These are phyloP conservation scores for Polygonum maritimum DNA, from an alignment of 148 eudicot species.

Conservation along the genomic window DNA sequence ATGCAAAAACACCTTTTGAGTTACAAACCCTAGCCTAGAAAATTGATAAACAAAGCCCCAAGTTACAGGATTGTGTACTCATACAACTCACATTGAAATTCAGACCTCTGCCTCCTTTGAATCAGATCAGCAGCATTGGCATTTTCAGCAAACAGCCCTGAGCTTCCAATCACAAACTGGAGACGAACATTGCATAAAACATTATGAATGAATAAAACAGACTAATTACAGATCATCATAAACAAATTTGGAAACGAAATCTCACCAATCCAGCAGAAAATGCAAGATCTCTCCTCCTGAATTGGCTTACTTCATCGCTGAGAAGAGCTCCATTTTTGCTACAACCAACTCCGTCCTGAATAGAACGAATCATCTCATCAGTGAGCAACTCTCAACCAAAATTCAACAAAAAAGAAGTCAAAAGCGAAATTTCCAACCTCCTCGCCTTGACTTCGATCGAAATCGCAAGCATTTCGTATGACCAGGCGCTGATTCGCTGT, in stretches of 20 bases:
- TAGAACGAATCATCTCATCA: not conserved
- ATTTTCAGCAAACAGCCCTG: constrained; percentile 38
- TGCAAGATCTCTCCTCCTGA: constrained; percentile 54
- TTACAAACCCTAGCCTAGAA: constrained; percentile 13
- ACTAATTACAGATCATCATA: not conserved
- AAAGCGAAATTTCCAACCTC: not conserved
- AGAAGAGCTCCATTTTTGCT: constrained; percentile 29
- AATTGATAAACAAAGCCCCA: not conserved
- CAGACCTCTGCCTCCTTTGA: constrained; percentile 86
- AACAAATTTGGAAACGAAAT: too few relatives aligned
- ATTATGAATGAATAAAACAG: constrained; percentile 32
- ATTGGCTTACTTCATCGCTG: constrained; percentile 21
- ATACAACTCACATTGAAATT: constrained; percentile 57
- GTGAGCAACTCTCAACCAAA: not conserved
- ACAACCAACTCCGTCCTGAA: constrained; percentile 43
- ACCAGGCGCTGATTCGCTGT: not conserved
- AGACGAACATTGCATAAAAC: constrained; percentile 26
- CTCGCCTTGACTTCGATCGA: not conserved
- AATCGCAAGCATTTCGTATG: not conserved
- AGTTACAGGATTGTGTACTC: not conserved
- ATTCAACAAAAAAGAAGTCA: not conserved
- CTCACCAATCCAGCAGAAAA: constrained; percentile 58
- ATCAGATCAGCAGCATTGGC: constrained; percentile 92
- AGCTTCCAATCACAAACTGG: constrained; percentile 60
- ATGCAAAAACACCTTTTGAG: not conserved